Conservation (phyloP, 2,329 filamentous ascomycete species). For the Endocalyx cinctus region DNA sequence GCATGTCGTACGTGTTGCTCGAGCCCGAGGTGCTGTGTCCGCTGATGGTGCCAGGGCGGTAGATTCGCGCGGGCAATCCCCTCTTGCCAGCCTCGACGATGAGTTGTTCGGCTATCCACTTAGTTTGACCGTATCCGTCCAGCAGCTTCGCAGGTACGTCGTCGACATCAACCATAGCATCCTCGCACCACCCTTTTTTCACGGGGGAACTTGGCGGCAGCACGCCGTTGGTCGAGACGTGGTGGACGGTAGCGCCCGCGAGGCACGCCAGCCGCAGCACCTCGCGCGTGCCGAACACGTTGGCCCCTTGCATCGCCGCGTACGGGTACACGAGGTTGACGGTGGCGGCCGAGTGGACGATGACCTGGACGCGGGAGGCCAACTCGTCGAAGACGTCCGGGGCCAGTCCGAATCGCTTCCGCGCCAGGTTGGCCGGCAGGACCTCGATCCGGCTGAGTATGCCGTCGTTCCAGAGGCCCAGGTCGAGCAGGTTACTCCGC, state of each 20-base stretch:
- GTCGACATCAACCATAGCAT: conserved; percentile 60
- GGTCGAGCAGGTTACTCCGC: conserved; percentile 70
- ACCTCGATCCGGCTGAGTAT: conserved; percentile 76
- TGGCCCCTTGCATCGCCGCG: conserved; percentile 67
- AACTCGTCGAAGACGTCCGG: conserved; percentile 62
- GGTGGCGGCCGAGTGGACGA: conserved; percentile 72
- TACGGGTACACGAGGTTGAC: conserved; percentile 82
- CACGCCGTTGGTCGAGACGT: conserved; percentile 77
- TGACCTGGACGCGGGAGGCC: conserved; percentile 62
- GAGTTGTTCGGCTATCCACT: conserved; percentile 76
- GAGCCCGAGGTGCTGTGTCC: conserved; percentile 72
- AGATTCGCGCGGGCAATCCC: conserved; percentile 66
- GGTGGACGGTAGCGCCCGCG: conserved; percentile 67
- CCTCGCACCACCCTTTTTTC: conserved; percentile 74
- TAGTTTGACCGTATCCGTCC: conserved; percentile 75
- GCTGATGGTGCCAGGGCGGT: conserved; percentile 72
- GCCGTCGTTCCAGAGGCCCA: conserved; percentile 71
- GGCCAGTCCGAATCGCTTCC: conserved; percentile 63
- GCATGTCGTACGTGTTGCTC: conserved; percentile 72
- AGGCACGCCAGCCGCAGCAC: conserved; percentile 66
- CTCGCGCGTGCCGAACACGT: conserved; percentile 75
- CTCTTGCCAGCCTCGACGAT: conserved; percentile 64
- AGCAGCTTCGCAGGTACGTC: conserved; percentile 64
- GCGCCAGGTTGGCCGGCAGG: conserved; percentile 66
- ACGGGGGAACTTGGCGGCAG: conserved; percentile 62